Percentiles rank a stretch among this genome's conserved stretches.
These are phyloP conservation scores for Periconia digitata DNA, from an alignment of 2,329 filamentous ascomycete species.

Conservation along the genomic window DNA sequence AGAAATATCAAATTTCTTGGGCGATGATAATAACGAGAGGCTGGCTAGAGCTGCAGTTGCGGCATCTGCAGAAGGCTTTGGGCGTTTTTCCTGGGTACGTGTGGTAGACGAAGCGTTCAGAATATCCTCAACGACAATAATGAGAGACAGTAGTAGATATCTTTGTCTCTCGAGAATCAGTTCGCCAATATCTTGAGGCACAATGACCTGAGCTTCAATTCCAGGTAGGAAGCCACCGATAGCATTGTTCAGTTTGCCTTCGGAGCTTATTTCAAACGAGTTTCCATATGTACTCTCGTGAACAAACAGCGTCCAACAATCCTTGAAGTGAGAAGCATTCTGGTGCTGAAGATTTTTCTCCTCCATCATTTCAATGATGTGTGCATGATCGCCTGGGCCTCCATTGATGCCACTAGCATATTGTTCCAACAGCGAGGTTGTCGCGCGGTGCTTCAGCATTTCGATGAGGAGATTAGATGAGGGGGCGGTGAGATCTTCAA, in stretches of 20 bases:
- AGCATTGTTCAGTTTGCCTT: slow-evolving; percentile 17
- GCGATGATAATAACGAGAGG: slow-evolving; percentile 27
- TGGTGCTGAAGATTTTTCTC: slow-evolving; percentile 35
- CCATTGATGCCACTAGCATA: slow-evolving; percentile 27
- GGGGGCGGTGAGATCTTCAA: slow-evolving; percentile 44
- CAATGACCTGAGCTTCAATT: slow-evolving; percentile 18
- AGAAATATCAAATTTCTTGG: slow-evolving; percentile 10
- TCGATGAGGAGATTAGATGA: slow-evolving; percentile 40
- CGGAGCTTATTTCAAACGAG: slow-evolving; percentile 29
- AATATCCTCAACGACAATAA: slow-evolving; percentile 49
- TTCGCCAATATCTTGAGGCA: slow-evolving; percentile 22
- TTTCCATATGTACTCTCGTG: slow-evolving; percentile 42
- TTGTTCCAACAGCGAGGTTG: slow-evolving; percentile 12
- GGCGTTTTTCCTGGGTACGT: slow-evolving; percentile 15
- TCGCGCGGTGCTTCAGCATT: slow-evolving; percentile 45
- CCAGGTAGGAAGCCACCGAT: slow-evolving; percentile 19
- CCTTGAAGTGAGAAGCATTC: slow-evolving; percentile 18
- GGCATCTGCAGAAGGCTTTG: slow-evolving; percentile 35
- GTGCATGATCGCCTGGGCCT: slow-evolving; percentile 38
- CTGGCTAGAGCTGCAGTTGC: slow-evolving; percentile 35
- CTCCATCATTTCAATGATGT: slow-evolving; percentile 42
- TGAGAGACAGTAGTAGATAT: slow-evolving; percentile 42
- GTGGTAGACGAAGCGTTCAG: slow-evolving; percentile 44
- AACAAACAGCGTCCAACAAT: slow-evolving; percentile 45
- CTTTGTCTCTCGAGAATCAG: slow-evolving; percentile 47